Conservation (phyloP, 352 stramenopile genomes). For the Phytophthora pinifolia region DNA sequence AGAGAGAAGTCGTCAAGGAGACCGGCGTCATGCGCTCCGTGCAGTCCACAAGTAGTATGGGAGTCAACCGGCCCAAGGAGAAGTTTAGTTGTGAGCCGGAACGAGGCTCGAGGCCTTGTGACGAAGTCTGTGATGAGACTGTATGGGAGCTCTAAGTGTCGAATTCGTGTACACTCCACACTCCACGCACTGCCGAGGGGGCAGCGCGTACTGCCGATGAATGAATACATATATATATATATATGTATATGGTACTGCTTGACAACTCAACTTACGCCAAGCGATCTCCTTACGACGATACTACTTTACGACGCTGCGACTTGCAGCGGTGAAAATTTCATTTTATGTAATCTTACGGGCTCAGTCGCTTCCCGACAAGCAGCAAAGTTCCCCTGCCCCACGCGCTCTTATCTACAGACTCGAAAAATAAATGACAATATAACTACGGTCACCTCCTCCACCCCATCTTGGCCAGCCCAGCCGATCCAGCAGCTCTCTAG, state of each 20-base stretch:
- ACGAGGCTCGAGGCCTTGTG: conserved; percentile 6
- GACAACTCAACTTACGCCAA: background rate
- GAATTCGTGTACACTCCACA: background rate
- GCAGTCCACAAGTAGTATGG: conserved; percentile 21
- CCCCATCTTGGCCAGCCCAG: conserved; percentile 1
- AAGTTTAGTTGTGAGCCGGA: conserved; percentile 22
- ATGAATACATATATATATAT: too few relatives aligned
- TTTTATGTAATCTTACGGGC: conserved; percentile 13
- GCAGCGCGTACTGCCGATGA: background rate
- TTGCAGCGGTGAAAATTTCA: background rate
- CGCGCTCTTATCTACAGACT: conserved; percentile 26
- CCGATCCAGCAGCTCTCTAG: conserved; percentile 24
- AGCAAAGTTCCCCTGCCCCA: conserved; percentile 11
- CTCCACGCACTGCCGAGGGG: conserved; percentile 14
- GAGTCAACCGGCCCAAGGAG: conserved; percentile 11
- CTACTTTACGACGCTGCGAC: too few relatives aligned
- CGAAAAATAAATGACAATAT: conserved; percentile 27
- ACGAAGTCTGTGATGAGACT: conserved; percentile 26
- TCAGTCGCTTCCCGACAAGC: conserved; percentile 5
- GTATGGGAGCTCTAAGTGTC: conserved; percentile 37
- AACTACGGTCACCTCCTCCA: conserved; percentile 11
- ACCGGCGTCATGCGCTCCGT: conserved; percentile 22
- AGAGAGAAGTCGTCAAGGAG: conserved; percentile 18
- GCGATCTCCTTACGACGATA: conserved; percentile 5
- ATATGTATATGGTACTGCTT: background rate